These are phyloP conservation scores for Hura crepitans DNA, from an alignment of 441 rosid species.

Conservation along the genomic window DNA sequence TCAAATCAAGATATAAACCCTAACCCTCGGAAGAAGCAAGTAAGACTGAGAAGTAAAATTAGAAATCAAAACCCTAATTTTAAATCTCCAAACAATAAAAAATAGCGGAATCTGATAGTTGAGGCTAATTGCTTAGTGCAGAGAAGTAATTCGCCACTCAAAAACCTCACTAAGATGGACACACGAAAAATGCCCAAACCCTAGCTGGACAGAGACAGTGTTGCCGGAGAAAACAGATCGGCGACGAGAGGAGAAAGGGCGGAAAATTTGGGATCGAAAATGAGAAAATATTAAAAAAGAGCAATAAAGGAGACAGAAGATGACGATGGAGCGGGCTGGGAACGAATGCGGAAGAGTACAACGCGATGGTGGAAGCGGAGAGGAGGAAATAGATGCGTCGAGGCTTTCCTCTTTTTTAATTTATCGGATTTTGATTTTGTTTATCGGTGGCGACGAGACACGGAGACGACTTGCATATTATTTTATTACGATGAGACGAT, in stretches of 20 bases:
- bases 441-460: constrained; percentile 22
- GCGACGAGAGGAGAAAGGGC: neutral
- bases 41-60: neutral
- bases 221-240: constrained; percentile 20
- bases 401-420: neutral
- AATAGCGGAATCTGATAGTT: constrained; percentile 1
- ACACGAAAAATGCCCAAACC: constrained; percentile 6
- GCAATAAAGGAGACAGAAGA: constrained; percentile 10
- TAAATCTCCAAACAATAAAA: neutral
- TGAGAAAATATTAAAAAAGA: constrained; percentile 26
- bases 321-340: constrained; percentile 12
- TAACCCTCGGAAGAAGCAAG: neutral
- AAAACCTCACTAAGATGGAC: constrained; percentile 21
- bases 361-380: constrained; percentile 6
- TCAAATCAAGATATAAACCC: constrained; percentile 16
- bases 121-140: neutral
- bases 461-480: constrained; percentile 22
- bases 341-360: constrained; percentile 30
- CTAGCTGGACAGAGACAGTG: constrained; percentile 14
- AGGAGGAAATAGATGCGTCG: neutral
- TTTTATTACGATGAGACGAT: constrained; percentile 5
- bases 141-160: neutral
- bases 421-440: neutral
- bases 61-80: constrained; percentile 19
- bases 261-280: constrained; percentile 24